Percentiles rank a stretch among this genome's conserved stretches.
phyloP scores from a whole-genome alignment of 2,329 filamentous ascomycete genomes.

The Diplodia scrobiculata region DNA sequence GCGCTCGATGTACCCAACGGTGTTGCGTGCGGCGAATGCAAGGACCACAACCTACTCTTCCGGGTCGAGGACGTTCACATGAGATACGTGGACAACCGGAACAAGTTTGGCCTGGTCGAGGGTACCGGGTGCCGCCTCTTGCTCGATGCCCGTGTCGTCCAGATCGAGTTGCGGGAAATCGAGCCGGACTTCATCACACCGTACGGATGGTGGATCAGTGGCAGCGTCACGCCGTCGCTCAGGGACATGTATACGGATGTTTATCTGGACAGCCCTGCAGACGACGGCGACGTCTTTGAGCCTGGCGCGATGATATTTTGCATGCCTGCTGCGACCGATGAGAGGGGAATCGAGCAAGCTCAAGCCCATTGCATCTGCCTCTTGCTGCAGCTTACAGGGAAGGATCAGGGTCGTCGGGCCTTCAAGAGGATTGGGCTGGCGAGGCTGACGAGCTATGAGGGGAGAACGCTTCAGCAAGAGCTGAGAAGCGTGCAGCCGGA shows the following conservation, averaged over 20 bases:
- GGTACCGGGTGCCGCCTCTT: conserved; percentile 17
- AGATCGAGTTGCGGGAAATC: conserved; percentile 26
- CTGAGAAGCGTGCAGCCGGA: neutral
- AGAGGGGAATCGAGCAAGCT: conserved; percentile 8
- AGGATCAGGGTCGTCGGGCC: neutral
- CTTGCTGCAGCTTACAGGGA: conserved; percentile 24
- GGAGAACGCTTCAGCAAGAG: neutral
- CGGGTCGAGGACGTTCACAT: conserved; percentile 27
- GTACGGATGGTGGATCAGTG: neutral
- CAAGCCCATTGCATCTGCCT: conserved; percentile 30
- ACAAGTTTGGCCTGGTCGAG: conserved; percentile 31
- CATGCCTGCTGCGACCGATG: conserved; percentile 29
- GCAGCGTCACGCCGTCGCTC: neutral
- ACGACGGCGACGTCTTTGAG: conserved; percentile 29
- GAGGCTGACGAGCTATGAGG: conserved; percentile 30
- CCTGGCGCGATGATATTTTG: conserved; percentile 26
- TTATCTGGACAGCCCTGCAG: conserved; percentile 30
- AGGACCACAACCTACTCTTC: conserved; percentile 29
- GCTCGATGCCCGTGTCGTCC: conserved; percentile 2
- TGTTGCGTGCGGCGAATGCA: conserved; percentile 32
- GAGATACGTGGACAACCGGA: conserved; percentile 14
- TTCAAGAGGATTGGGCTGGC: conserved; percentile 31
- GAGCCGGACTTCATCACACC: neutral
- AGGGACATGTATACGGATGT: neutral
- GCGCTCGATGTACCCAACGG: conserved; percentile 30